Percentiles rank a stretch among this genome's conserved stretches.
phyloP scores from a whole-genome alignment of 176 grass and related monocot species.

The Carex littledalei region DNA sequence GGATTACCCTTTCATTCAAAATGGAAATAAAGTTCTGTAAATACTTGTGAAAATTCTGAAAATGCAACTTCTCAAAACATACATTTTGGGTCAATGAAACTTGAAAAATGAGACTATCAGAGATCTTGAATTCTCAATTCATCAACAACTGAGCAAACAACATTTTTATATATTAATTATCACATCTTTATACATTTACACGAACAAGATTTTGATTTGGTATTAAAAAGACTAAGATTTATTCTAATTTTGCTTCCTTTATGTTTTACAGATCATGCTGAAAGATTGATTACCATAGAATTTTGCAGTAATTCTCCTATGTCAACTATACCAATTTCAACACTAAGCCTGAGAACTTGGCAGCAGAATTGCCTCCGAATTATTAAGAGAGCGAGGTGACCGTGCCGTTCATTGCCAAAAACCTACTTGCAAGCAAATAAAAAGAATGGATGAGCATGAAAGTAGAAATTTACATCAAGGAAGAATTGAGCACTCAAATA shows the following conservation, averaged over 20 bases:
- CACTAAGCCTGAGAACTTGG: not conserved
- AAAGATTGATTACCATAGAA: not conserved
- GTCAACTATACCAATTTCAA: not conserved
- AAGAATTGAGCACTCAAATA: no score
- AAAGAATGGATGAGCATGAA: no score
- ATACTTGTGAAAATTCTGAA: no score
- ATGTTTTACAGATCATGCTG: not conserved
- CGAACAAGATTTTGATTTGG: not conserved
- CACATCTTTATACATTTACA: not conserved
- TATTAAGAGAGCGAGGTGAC: not conserved
- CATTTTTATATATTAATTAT: not conserved
- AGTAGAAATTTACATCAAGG: no score
- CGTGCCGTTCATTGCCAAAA: not conserved
- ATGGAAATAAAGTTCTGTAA: no score
- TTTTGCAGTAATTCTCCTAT: not conserved
- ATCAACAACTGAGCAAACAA: not conserved
- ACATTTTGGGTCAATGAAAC: not conserved
- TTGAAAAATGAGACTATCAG: not conserved
- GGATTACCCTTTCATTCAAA: no score
- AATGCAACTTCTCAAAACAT: not conserved
- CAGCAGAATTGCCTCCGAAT: not conserved
- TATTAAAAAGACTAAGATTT: not conserved
- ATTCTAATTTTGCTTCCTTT: not conserved
- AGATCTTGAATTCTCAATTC: not conserved
- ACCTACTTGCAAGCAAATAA: no score